These are phyloP conservation scores for Claviceps spartinae DNA, from an alignment of 2,329 filamentous ascomycete genomes.

Conservation along the genomic window DNA sequence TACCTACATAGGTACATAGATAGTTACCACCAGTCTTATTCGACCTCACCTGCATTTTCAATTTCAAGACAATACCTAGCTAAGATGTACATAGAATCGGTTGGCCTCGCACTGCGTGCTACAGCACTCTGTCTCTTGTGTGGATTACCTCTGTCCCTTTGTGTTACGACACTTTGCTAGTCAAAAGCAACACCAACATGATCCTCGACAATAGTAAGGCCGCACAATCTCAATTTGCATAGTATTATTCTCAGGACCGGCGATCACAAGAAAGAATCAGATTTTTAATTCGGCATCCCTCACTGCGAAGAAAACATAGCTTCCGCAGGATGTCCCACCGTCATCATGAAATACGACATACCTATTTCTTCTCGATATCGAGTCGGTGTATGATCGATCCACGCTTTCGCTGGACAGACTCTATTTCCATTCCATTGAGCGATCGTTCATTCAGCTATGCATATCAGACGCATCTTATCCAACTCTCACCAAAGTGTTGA, in stretches of 20 bases:
- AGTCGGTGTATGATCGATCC: background rate
- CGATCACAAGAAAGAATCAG: background rate
- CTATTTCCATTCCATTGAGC: background rate
- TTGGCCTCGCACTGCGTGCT: background rate
- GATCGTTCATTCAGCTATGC: background rate
- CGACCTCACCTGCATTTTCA: background rate
- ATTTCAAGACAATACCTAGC: background rate
- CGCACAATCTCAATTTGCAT: background rate
- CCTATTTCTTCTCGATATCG: background rate
- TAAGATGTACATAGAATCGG: background rate
- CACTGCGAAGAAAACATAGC: background rate
- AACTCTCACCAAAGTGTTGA: background rate
- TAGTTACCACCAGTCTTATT: too few relatives aligned
- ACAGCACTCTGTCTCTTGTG: background rate
- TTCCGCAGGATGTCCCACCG: too few relatives aligned
- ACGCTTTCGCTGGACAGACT: background rate
- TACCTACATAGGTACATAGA: too few relatives aligned
- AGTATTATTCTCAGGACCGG: background rate
- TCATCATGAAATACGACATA: background rate
- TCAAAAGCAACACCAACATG: background rate
- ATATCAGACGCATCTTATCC: background rate
- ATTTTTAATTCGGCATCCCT: background rate
- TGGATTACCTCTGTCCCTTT: background rate
- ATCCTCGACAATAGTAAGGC: conserved; percentile 1
- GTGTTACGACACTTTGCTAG: background rate